Percentiles rank a stretch among this genome's conserved stretches.
These are phyloP conservation scores for Arabis alpina DNA, from an alignment of 345 rosid species.

Conservation along the genomic window DNA sequence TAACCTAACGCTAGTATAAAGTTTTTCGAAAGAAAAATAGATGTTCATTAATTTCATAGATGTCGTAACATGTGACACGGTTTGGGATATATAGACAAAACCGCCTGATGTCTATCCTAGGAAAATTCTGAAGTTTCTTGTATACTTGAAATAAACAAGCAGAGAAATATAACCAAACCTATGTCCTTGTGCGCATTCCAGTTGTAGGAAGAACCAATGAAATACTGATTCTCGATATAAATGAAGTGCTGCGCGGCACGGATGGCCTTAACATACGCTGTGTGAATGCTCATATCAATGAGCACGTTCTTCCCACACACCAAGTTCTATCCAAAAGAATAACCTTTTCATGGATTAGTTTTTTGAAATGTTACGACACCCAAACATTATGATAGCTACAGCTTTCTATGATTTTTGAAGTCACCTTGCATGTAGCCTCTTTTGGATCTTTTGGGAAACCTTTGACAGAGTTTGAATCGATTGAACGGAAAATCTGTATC, in stretches of 20 bases:
- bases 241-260: conserved; percentile 86
- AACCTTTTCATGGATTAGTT: conserved; percentile 12
- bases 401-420: conserved; percentile 20
- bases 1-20: conserved; percentile 15
- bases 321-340: conserved; percentile 60
- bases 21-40: background rate
- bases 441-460: conserved; percentile 79
- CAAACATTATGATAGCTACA: conserved; percentile 23
- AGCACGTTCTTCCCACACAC: conserved; percentile 83
- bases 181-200: conserved; percentile 76
- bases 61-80: conserved; percentile 13
- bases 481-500: conserved; percentile 80
- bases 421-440: conserved; percentile 67
- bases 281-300: conserved; percentile 88
- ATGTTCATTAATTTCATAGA: background rate
- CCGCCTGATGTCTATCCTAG: conserved; percentile 6
- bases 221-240: conserved; percentile 90
- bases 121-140: background rate
- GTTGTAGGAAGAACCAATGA: conserved; percentile 85
- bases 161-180: conserved; percentile 50
- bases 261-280: conserved; percentile 86
- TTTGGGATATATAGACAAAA: background rate
- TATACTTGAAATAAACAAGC: conserved; percentile 16
- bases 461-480: conserved; percentile 85
- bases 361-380: conserved; percentile 8